Evolutionary conservation across 2,329 filamentous ascomycete species (phyloP).

Genomic region (Colletotrichum siamense): DNA sequence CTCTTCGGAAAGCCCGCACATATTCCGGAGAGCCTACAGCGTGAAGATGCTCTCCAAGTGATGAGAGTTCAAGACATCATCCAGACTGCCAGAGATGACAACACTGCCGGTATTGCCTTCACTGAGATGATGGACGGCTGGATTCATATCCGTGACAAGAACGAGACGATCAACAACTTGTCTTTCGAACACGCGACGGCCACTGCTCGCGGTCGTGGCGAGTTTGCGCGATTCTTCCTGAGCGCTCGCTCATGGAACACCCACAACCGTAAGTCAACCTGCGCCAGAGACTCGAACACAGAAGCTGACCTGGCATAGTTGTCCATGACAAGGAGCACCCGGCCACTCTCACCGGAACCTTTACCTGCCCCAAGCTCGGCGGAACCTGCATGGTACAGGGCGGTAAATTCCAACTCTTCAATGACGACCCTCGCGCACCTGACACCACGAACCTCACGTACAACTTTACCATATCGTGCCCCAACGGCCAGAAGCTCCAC

Average conservation of each 20-base stretch:
- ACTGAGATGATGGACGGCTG: slow-evolving; percentile 70
- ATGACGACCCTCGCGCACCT: slow-evolving; percentile 55
- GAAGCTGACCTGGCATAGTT: slow-evolving; percentile 34
- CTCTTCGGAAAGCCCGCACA: slow-evolving; percentile 56
- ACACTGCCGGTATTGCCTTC: slow-evolving; percentile 61
- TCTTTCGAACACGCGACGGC: slow-evolving; percentile 59
- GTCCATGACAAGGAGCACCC: slow-evolving; percentile 53
- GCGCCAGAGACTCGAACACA: accelerated
- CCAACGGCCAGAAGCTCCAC: slow-evolving; percentile 55
- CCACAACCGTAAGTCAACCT: slow-evolving; percentile 24
- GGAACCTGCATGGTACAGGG: slow-evolving; percentile 66
- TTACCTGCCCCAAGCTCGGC: slow-evolving; percentile 58
- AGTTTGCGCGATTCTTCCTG: slow-evolving; percentile 63
- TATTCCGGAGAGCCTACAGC: slow-evolving; percentile 36
- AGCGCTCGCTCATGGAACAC: slow-evolving; percentile 62
- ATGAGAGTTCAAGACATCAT: slow-evolving; percentile 42
- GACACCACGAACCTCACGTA: slow-evolving; percentile 67
- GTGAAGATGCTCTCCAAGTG: slow-evolving; percentile 28
- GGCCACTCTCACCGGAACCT: slow-evolving; percentile 63
- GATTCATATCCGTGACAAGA: slow-evolving; percentile 52
- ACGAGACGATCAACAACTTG: slow-evolving; percentile 46
- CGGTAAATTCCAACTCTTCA: slow-evolving; percentile 65
- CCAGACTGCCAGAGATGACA: slow-evolving; percentile 44
- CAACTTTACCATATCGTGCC: slow-evolving; percentile 63
- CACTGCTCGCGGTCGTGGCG: slow-evolving; percentile 55